Evolutionary conservation across 805 yeast genomes (phyloP).

Genomic region (Yamadazyma phyllophila): DNA sequence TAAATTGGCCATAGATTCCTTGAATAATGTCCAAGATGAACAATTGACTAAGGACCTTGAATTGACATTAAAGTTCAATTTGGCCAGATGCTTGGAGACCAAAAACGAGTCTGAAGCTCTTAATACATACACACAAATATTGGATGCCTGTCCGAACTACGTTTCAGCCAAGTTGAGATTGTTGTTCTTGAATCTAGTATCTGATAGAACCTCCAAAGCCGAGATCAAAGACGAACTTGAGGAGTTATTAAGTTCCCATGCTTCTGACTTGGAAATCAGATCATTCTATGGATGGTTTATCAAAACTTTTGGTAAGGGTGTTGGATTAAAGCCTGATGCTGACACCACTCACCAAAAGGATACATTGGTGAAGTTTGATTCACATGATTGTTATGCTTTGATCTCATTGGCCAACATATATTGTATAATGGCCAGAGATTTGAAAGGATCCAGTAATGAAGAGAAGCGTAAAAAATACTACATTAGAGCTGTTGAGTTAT

Average conservation of each 20-base stretch:
- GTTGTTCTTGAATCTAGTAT: constrained; percentile 57
- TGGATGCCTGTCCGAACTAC: constrained; percentile 63
- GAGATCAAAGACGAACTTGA: constrained; percentile 55
- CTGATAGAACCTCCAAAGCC: constrained; percentile 36
- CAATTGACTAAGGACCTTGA: constrained; percentile 29
- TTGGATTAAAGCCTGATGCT: constrained; percentile 47
- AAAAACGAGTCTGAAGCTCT: constrained; percentile 37
- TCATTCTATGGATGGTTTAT: constrained; percentile 92
- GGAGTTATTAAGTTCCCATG: constrained; percentile 49
- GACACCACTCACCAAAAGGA: constrained; percentile 83
- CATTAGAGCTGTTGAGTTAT: constrained; percentile 87
- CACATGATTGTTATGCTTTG: constrained; percentile 87
- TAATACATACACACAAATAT: constrained; percentile 52
- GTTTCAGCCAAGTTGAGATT: constrained; percentile 72
- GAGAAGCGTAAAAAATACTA: constrained; percentile 68
- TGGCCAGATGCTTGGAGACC: constrained; percentile 73
- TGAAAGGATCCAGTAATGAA: constrained; percentile 46
- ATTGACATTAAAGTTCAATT: constrained; percentile 52
- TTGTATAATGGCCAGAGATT: constrained; percentile 75
- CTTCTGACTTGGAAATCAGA: constrained; percentile 74
- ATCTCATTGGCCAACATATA: constrained; percentile 89
- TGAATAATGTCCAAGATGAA: constrained; percentile 21
- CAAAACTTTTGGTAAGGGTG: constrained; percentile 53
- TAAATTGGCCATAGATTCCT: constrained; percentile 43
- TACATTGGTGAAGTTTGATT: constrained; percentile 75